Conservation (phyloP, 164 flowering plant genomes). For the Stephania japonica region DNA sequence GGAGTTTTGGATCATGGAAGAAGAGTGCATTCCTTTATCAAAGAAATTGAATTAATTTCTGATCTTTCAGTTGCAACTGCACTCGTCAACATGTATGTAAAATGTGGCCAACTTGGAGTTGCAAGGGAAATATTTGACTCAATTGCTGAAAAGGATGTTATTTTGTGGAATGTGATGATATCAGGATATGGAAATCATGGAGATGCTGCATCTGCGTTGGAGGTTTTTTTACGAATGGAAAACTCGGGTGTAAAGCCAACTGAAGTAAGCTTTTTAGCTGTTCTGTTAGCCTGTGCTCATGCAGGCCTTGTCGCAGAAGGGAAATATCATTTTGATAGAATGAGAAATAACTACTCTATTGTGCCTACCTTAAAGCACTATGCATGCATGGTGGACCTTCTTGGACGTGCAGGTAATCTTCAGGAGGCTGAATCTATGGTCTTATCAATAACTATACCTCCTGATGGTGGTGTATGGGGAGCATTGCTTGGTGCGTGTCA, state of each 20-base stretch:
- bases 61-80: conserved; percentile 52
- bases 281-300: conserved; percentile 66
- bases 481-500: conserved; percentile 59
- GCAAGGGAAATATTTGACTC: conserved; percentile 53
- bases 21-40: conserved; percentile 44
- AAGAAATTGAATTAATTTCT: conserved; percentile 24
- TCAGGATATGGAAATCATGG: conserved; percentile 77
- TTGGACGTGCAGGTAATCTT: conserved; percentile 62
- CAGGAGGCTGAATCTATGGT: conserved; percentile 60
- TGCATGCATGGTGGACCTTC: conserved; percentile 76
- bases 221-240: conserved; percentile 54
- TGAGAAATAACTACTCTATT: conserved; percentile 35
- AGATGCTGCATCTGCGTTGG: conserved; percentile 49
- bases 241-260: conserved; percentile 46
- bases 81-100: conserved; percentile 71
- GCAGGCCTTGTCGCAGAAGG: conserved; percentile 69
- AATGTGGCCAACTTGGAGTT: conserved; percentile 61
- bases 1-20: conserved; percentile 45
- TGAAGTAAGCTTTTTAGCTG: conserved; percentile 58
- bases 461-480: conserved; percentile 82
- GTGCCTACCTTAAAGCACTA: conserved; percentile 62
- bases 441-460: conserved; percentile 53
- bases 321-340: conserved; percentile 39
- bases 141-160: conserved; percentile 44
- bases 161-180: conserved; percentile 78